phyloP scores from a whole-genome alignment of 2,329 filamentous ascomycete species.

The Hymenotorrendiella dingleyae region DNA sequence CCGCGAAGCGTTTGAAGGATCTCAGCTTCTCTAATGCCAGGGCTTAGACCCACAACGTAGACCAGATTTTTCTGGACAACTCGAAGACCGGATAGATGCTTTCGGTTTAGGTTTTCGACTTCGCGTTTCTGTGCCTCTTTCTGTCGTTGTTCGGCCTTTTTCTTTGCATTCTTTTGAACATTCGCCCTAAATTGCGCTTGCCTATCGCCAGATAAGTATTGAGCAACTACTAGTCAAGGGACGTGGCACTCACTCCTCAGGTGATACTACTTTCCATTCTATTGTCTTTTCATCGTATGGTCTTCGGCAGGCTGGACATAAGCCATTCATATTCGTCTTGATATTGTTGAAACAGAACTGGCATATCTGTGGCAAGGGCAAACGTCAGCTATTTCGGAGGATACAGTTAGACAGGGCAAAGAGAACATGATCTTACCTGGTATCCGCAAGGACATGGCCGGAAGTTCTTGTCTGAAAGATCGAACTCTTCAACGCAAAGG shows the following conservation, averaged over 20 bases:
- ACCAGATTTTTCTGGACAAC: slow-evolving; percentile 98
- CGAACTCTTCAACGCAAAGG: slow-evolving; percentile 97
- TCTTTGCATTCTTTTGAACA: slow-evolving; percentile 87
- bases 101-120: slow-evolving; percentile 89
- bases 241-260: slow-evolving; percentile 78
- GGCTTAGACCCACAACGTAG: slow-evolving; percentile 92
- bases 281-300: slow-evolving; percentile 97
- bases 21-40: slow-evolving; percentile 86
- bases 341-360: slow-evolving; percentile 99
- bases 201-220: slow-evolving; percentile 38
- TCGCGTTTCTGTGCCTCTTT: slow-evolving; percentile 96
- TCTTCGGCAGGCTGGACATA: slow-evolving; percentile 94
- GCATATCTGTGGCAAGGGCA: slow-evolving; percentile 63
- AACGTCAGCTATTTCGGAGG: slow-evolving; percentile 6
- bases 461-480: slow-evolving; percentile 95
- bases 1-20: slow-evolving; percentile 85
- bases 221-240: no score
- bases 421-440: slow-evolving; percentile 60
- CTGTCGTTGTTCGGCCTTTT: slow-evolving; percentile 76
- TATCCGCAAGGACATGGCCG: slow-evolving; percentile 96
- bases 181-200: slow-evolving; percentile 70
- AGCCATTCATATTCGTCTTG: slow-evolving; percentile 93
- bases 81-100: slow-evolving; percentile 89
- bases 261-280: slow-evolving; percentile 90
- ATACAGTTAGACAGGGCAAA: no score